These are phyloP conservation scores for Pythium dissimile DNA, from an alignment of 352 stramenopile species.

Conservation along the genomic window DNA sequence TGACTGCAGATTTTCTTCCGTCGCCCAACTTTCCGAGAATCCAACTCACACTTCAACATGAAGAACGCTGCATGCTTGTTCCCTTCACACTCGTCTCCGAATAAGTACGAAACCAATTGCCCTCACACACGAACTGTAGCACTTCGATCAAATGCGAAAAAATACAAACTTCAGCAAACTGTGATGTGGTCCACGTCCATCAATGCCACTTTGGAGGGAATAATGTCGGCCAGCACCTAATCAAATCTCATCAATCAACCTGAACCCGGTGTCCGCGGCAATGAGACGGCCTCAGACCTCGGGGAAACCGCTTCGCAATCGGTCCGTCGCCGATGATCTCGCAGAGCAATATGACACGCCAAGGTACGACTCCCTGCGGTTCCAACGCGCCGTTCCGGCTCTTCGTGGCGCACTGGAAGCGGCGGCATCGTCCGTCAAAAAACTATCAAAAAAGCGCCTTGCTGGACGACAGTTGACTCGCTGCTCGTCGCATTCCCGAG, in stretches of 20 bases:
- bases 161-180: too few relatives aligned
- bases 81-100: too few relatives aligned
- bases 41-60: too few relatives aligned
- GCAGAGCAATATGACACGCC: conserved; percentile 9
- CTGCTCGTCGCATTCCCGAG: background rate
- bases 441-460: too few relatives aligned
- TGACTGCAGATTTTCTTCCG: too few relatives aligned
- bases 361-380: conserved; percentile 2
- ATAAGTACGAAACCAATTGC: too few relatives aligned
- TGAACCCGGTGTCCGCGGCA: too few relatives aligned
- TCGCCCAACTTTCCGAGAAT: too few relatives aligned
- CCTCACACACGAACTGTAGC: background rate
- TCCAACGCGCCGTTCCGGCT: background rate
- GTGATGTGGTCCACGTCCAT: background rate
- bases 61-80: too few relatives aligned
- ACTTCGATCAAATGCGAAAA: background rate
- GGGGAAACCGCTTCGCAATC: background rate
- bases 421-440: too few relatives aligned
- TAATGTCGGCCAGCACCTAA: too few relatives aligned
- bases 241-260: too few relatives aligned
- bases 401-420: background rate
- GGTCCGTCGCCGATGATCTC: conserved; percentile 12
- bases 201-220: background rate
- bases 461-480: background rate
- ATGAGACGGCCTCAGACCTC: conserved; percentile 3